Conservation (phyloP, 805 yeast genomes). For the Pichia scutulata region DNA sequence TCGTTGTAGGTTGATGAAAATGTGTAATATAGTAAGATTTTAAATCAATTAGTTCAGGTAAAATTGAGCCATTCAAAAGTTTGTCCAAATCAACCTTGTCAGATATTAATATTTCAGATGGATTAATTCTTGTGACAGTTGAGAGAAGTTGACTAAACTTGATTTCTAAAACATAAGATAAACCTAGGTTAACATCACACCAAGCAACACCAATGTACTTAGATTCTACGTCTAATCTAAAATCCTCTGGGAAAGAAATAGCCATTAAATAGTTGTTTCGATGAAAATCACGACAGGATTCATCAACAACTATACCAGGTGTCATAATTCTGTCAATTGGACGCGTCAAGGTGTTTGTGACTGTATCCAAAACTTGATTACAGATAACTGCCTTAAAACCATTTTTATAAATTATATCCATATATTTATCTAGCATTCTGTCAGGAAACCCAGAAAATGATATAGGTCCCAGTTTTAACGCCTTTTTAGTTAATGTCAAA, state of each 20-base stretch:
- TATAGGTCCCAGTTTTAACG: constrained; percentile 37
- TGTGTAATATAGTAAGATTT: constrained; percentile 54
- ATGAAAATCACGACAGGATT: constrained; percentile 66
- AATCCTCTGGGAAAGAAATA: constrained; percentile 50
- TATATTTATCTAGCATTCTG: constrained; percentile 60
- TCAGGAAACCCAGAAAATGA: constrained; percentile 93
- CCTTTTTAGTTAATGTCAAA: constrained; percentile 56
- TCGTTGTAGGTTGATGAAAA: constrained; percentile 35
- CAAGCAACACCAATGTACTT: constrained; percentile 66
- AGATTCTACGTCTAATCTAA: constrained; percentile 30
- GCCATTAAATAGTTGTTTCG: constrained; percentile 65
- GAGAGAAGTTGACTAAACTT: constrained; percentile 53
- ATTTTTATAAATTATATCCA: constrained; percentile 61
- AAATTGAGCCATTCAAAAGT: constrained; percentile 44
- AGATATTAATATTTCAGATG: constrained; percentile 67
- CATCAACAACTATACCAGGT: constrained; percentile 90
- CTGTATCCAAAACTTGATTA: constrained; percentile 46
- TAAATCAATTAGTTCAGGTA: constrained; percentile 49
- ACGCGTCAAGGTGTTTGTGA: constrained; percentile 41
- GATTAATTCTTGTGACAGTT: constrained; percentile 69
- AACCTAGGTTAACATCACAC: constrained; percentile 85
- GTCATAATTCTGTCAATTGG: constrained; percentile 75
- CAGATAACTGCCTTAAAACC: constrained; percentile 72
- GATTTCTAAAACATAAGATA: constrained; percentile 60
- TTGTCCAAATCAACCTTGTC: constrained; percentile 34